These are phyloP conservation scores for Leptodontidium sp. DNA, from an alignment of 2,329 filamentous ascomycete genomes.

Conservation along the genomic window DNA sequence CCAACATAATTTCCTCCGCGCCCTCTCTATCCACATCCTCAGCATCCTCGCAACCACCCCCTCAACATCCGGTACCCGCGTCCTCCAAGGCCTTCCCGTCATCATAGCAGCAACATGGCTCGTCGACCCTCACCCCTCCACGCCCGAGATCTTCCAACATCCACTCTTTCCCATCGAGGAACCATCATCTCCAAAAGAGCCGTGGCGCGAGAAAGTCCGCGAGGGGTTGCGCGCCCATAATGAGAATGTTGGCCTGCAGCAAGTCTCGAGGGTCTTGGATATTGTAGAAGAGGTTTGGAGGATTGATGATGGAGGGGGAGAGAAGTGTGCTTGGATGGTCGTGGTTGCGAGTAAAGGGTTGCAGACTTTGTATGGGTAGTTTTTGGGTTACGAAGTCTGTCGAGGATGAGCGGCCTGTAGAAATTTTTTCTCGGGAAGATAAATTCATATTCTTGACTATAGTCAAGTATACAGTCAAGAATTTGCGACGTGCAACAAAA, in stretches of 20 bases:
- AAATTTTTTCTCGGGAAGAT: no score
- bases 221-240: not conserved
- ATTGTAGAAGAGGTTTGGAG: slow-evolving; percentile 9
- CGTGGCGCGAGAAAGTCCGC: not conserved
- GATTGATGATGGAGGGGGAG: not conserved
- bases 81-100: not conserved
- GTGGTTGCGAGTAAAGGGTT: slow-evolving; percentile 15
- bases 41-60: not conserved
- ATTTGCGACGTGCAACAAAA: not conserved
- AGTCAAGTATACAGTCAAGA: not conserved
- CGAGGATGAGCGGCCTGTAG: not conserved
- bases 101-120: slow-evolving; percentile 8
- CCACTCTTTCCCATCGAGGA: not conserved
- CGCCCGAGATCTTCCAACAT: not conserved
- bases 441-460: not conserved
- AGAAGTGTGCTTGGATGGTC: slow-evolving; percentile 17
- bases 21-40: not conserved
- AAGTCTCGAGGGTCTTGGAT: not conserved
- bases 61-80: not conserved
- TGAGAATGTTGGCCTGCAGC: not conserved
- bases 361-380: slow-evolving; percentile 15
- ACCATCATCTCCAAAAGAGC: not conserved
- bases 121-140: slow-evolving; percentile 4
- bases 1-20: slow-evolving; percentile 1
- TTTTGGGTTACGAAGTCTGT: not conserved